Conservation (phyloP, 2,329 filamentous ascomycete species). For the Ophiostoma pallidulum region DNA sequence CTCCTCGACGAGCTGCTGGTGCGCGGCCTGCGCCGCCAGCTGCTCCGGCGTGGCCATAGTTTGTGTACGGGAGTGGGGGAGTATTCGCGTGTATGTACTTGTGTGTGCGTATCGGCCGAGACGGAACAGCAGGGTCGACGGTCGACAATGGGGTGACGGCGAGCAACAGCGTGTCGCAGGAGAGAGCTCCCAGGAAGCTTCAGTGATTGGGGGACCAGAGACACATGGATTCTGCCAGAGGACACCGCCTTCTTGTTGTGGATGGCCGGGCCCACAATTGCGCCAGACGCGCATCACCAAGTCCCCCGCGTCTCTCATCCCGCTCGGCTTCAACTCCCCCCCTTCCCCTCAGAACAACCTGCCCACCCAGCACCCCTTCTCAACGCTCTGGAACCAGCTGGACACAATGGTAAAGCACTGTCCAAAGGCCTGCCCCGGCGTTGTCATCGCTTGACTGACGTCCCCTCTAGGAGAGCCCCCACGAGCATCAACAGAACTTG, state of each 20-base stretch:
- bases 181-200: neutral
- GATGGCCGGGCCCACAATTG: neutral
- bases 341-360: no score
- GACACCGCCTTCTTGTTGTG: constrained; percentile 5
- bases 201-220: no score
- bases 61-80: neutral
- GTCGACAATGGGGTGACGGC: no score
- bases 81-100: neutral
- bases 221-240: neutral
- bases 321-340: no score
- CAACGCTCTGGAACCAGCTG: no score
- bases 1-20: constrained; percentile 77
- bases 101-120: neutral
- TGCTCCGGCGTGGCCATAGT: constrained; percentile 45
- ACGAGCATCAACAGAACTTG: constrained; percentile 93
- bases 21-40: constrained; percentile 69
- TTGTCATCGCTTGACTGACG: no score
- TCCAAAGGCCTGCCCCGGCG: no score
- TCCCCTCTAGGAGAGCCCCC: constrained; percentile 69
- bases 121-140: no score
- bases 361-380: no score
- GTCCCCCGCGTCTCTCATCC: neutral
- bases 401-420: constrained; percentile 10
- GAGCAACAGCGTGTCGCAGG: no score
- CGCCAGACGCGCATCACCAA: constrained; percentile 2